Conservation (phyloP, 371 early-diverging fungal species). For the Actinomortierella ambigua region DNA sequence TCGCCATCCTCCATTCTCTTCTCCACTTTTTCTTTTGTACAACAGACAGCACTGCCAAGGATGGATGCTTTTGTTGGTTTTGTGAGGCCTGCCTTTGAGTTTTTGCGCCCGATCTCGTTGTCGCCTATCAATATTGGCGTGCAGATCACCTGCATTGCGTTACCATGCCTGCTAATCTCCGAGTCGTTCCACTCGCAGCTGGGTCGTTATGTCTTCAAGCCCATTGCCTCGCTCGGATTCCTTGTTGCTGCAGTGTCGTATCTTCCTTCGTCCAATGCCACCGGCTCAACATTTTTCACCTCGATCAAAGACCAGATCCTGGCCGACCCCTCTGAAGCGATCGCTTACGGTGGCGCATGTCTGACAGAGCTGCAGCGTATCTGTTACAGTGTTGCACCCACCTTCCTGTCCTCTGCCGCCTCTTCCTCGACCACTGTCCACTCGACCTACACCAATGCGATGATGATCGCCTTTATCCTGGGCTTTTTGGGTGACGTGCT, state of each 20-base stretch:
- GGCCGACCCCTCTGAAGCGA: neutral
- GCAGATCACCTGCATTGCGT: slow-evolving; percentile 35
- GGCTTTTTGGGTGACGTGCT: slow-evolving; percentile 40
- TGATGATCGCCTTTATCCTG: slow-evolving; percentile 33
- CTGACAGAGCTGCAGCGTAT: slow-evolving; percentile 20
- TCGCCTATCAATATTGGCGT: slow-evolving; percentile 35
- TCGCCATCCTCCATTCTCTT: neutral
- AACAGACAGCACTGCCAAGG: neutral
- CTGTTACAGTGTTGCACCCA: slow-evolving; percentile 20
- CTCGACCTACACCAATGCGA: slow-evolving; percentile 37
- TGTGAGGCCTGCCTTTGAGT: slow-evolving; percentile 18
- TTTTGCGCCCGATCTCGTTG: slow-evolving; percentile 24
- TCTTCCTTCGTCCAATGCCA: slow-evolving; percentile 22
- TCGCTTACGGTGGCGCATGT: slow-evolving; percentile 9
- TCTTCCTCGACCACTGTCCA: slow-evolving; percentile 8
- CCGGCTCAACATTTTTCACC: slow-evolving; percentile 7
- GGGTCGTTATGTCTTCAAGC: slow-evolving; percentile 40
- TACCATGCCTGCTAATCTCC: slow-evolving; percentile 35
- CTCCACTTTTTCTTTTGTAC: neutral
- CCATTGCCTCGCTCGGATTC: slow-evolving; percentile 41
- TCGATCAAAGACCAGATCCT: slow-evolving; percentile 5
- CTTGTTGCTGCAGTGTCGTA: slow-evolving; percentile 33
- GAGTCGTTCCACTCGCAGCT: slow-evolving; percentile 22
- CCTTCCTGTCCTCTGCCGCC: slow-evolving; percentile 7
- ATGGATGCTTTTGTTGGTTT: slow-evolving; percentile 1